These are phyloP conservation scores for Beauveria scarabaeidicola DNA, from an alignment of 2,329 filamentous ascomycete genomes.

Conservation along the genomic window DNA sequence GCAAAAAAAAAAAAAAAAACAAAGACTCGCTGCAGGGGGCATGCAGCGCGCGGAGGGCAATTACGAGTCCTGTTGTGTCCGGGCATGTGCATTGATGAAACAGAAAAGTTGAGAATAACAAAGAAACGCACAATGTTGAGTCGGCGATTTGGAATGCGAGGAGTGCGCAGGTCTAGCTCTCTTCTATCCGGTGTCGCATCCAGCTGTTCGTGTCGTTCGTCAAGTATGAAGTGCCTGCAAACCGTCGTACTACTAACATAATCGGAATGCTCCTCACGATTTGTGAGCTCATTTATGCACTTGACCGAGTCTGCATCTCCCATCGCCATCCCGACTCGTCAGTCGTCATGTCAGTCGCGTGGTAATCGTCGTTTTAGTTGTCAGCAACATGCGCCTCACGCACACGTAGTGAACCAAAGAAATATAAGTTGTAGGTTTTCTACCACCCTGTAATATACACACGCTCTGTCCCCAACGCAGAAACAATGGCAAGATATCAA, in stretches of 20 bases:
- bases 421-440: conserved; percentile 1
- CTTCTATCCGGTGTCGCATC: no score
- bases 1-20: no score
- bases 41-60: no score
- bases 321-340: background rate
- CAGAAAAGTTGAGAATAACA: no score
- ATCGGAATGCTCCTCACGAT: no score
- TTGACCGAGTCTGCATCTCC: background rate
- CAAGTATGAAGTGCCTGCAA: background rate
- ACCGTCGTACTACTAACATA: background rate
- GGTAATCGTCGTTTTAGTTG: background rate
- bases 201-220: background rate
- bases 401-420: background rate
- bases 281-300: background rate
- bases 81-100: no score
- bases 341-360: background rate
- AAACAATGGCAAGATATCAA: background rate
- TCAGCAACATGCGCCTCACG: background rate
- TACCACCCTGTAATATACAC: conserved; percentile 10
- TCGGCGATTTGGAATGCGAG: no score
- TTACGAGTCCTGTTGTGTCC: no score
- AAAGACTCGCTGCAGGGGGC: no score
- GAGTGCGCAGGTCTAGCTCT: no score
- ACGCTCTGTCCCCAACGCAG: conserved; percentile 5
- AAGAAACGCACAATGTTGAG: no score